These are phyloP conservation scores for Toxicodendron radicans DNA, from an alignment of 345 rosid species.

Conservation along the genomic window DNA sequence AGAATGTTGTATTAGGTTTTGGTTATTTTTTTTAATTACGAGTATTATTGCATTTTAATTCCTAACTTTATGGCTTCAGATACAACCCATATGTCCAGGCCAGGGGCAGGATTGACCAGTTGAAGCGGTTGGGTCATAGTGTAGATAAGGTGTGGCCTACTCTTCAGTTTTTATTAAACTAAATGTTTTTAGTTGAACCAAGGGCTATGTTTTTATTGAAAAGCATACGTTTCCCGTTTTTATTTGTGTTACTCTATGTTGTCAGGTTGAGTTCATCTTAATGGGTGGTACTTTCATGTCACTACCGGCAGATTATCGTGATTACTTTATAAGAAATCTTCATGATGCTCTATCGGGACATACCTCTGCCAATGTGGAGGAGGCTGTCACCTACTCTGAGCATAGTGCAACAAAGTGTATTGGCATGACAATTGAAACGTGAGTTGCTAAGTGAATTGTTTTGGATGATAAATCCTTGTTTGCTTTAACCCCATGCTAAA, in stretches of 20 bases:
- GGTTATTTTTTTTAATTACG: not conserved
- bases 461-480: not conserved
- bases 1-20: not conserved
- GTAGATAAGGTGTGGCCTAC: constrained; percentile 74
- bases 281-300: constrained; percentile 99
- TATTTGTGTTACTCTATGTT: constrained; percentile 12
- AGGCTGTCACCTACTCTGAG: constrained; percentile 96
- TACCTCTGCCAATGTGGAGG: constrained; percentile 90
- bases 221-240: not conserved
- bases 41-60: not conserved
- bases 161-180: not conserved
- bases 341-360: constrained; percentile 98
- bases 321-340: constrained; percentile 89
- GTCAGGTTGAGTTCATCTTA: constrained; percentile 94
- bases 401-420: constrained; percentile 93
- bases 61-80: constrained; percentile 39
- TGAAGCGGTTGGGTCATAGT: constrained; percentile 96
- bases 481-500: not conserved
- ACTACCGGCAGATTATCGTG: constrained; percentile 90
- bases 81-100: constrained; percentile 98
- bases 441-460: constrained; percentile 32
- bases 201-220: not conserved
- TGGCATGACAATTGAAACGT: constrained; percentile 99
- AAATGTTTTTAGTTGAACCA: not conserved
- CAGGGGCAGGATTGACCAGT: constrained; percentile 97